Evolutionary conservation across 352 stramenopile genomes (phyloP).

Genomic region (Phytophthora tubulina): DNA sequence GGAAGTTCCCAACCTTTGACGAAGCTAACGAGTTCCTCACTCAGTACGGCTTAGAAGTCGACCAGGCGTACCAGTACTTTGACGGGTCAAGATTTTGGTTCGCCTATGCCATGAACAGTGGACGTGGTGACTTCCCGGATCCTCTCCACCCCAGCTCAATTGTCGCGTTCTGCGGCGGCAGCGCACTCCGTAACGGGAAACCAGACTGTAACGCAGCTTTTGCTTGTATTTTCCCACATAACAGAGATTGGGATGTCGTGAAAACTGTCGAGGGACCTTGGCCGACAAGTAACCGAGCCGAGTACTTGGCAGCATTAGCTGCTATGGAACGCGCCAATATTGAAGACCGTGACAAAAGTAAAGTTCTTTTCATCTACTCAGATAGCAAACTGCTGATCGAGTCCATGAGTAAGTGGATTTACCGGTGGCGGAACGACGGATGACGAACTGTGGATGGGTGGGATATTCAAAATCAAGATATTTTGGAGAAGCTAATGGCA

Average conservation of each 20-base stretch:
- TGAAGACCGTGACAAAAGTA: constrained; percentile 6
- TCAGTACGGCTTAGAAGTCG: constrained; percentile 25
- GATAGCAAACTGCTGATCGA: constrained; percentile 24
- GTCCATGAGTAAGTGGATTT: constrained; percentile 34
- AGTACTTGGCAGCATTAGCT: constrained; percentile 26
- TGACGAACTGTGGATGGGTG: constrained; percentile 23
- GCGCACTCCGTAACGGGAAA: constrained; percentile 58
- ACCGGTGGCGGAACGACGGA: constrained; percentile 29
- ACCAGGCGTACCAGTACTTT: constrained; percentile 1
- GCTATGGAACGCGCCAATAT: constrained; percentile 31
- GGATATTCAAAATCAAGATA: constrained; percentile 25
- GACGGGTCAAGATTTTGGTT: constrained; percentile 24
- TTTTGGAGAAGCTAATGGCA: constrained; percentile 23
- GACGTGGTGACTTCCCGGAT: constrained; percentile 41
- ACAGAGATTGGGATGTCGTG: constrained; percentile 57
- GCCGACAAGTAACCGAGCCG: constrained; percentile 26
- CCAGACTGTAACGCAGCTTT: constrained; percentile 57
- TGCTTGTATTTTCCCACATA: constrained; percentile 76
- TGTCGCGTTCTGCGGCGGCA: constrained; percentile 58
- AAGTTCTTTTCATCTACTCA: constrained; percentile 34
- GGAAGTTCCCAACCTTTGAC: constrained; percentile 52
- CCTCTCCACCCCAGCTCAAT: constrained; percentile 53
- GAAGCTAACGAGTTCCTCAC: constrained; percentile 58
- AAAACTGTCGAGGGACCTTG: constrained; percentile 31
- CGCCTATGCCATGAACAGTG: constrained; percentile 20